These are phyloP conservation scores for Coniochaeta prunicola DNA, from an alignment of 2,329 filamentous ascomycete species.

Conservation along the genomic window DNA sequence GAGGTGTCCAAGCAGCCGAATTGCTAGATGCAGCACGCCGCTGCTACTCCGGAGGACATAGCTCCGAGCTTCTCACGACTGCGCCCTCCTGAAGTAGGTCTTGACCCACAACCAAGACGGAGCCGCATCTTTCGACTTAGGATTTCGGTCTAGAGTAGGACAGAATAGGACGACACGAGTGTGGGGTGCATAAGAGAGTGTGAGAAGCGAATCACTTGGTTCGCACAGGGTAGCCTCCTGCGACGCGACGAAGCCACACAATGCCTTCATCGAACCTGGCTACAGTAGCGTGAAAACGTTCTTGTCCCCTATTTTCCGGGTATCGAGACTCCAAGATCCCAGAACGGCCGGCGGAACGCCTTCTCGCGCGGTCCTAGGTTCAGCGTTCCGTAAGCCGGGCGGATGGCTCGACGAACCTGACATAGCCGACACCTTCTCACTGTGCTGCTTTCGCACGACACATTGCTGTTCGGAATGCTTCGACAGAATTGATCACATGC, in stretches of 20 bases:
- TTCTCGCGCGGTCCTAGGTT: neutral
- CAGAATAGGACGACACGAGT: neutral
- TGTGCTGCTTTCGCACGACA: neutral
- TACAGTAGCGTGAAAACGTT: neutral
- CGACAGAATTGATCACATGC: neutral
- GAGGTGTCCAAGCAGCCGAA: neutral
- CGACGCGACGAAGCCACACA: neutral
- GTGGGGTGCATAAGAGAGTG: neutral
- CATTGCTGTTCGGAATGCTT: neutral
- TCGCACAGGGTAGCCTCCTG: neutral
- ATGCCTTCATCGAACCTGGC: neutral
- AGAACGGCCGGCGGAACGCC: neutral
- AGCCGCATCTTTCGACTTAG: neutral
- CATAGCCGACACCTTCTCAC: neutral
- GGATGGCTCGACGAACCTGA: neutral
- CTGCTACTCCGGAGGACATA: neutral
- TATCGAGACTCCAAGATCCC: slow-evolving; percentile 1
- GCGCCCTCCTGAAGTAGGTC: neutral
- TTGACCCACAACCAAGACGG: neutral
- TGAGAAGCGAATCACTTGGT: neutral
- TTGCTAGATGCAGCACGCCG: neutral
- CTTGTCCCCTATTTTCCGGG: neutral
- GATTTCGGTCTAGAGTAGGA: neutral
- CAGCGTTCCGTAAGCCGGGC: neutral
- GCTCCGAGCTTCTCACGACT: neutral